These are phyloP conservation scores for Camellia japonica DNA, from an alignment of 148 eudicot species.

Conservation along the genomic window DNA sequence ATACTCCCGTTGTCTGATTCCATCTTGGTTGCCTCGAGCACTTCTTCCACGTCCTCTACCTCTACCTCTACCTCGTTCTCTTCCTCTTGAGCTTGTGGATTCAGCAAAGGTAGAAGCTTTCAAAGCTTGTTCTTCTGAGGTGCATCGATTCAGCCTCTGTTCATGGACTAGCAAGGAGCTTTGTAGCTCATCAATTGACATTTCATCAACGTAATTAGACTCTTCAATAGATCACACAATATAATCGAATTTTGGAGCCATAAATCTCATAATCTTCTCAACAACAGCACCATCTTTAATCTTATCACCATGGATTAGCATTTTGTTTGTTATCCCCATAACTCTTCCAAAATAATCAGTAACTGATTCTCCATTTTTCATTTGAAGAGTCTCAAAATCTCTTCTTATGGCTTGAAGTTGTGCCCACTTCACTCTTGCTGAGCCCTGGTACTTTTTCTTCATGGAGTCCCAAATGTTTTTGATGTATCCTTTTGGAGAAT, in stretches of 20 bases:
- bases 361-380: background rate
- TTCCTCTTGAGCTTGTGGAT: conserved; percentile 4
- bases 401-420: conserved; percentile 8
- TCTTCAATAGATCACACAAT: background rate
- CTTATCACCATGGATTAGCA: background rate
- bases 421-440: conserved; percentile 18
- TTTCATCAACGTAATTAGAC: background rate
- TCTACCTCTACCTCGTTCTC: background rate
- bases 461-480: conserved; percentile 10
- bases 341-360: background rate
- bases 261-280: background rate
- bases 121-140: background rate
- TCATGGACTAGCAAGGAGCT: conserved; percentile 3
- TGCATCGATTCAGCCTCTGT: background rate
- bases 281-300: background rate
- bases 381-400: background rate
- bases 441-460: conserved; percentile 13
- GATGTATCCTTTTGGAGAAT: conserved; percentile 13
- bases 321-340: background rate
- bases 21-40: background rate
- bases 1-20: background rate
- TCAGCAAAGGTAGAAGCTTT: conserved; percentile 5
- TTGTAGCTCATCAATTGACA: conserved; percentile 2
- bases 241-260: background rate
- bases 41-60: background rate